Base-by-base conservation (phyloP, 768 basidiomycete species). In the Glaciozyma antarctica region DNA sequence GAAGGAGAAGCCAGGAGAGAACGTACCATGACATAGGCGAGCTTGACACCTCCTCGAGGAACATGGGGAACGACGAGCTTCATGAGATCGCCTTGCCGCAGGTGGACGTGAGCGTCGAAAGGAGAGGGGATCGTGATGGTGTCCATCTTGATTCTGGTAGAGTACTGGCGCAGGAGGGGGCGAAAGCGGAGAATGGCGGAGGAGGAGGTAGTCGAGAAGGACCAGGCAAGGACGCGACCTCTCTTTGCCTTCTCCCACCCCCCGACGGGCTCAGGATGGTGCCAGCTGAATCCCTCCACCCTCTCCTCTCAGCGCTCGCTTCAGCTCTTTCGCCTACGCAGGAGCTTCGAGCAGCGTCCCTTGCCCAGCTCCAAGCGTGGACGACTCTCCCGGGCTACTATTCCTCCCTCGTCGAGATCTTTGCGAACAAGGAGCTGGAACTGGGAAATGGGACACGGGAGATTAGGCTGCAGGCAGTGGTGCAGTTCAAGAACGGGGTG, bases 51-150 rank as follows among this genome's bases (percentile, higher is more conserved):
- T 52, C 95, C 95, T 75, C 85, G 79, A 43, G 84, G 81, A 60
- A 99, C 88, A 79, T 97, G 91, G 21, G 91, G 90, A 8, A 86
- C 85, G 45, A 98, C 91, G 19, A 98, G 82, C 61, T 83, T 78
- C 30, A 87, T 86, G 69, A 99, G 78, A 41, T 83, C 78, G 34
- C 88, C 91, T 75, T 98, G 90, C 49, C 95, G 85, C 34, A 99
- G 84, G 77, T 99, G 94, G 71, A 97, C 93, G 79, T 99, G 95
- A 75, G 95, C 94, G 79, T 92, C 90, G 41, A 88, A 87, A 21
- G 90, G 89, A 2, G 87, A 71, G 3, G 66, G 57, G 55, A 71
- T 60, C n/a, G 63, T 64, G 54, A 70, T 47, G 0, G n/a, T 8
- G 60, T 56, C 45, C 21, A 51, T 30, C 58, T 2, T 60, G 10